A percentile compares a stretch with the other conserved stretches of the same genome.
Evolutionary conservation across 306 rosid genomes (phyloP).

Genomic region (Morella rubra): DNA sequence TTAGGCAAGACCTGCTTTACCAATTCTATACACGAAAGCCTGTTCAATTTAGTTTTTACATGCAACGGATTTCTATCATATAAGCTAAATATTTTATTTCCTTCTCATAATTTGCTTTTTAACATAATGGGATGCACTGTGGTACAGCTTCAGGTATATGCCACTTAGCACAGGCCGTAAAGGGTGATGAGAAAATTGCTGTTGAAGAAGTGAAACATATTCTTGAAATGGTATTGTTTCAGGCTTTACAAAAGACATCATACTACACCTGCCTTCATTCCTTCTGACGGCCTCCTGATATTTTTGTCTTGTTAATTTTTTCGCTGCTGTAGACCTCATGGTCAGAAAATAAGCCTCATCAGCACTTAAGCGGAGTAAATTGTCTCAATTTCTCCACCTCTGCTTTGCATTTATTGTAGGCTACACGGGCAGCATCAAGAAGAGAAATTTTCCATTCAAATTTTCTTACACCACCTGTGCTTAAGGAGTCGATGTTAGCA

Average conservation of each 20-base stretch:
- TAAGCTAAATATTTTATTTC: neutral
- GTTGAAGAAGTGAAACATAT: constrained; percentile 78
- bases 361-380: neutral
- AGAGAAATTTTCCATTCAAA: constrained; percentile 78
- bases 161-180: constrained; percentile 63
- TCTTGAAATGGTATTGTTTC: constrained; percentile 70
- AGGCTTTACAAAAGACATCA: constrained; percentile 19
- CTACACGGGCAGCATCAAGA: constrained; percentile 71
- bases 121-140: constrained; percentile 25
- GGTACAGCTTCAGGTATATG: constrained; percentile 49
- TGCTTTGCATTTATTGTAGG: constrained; percentile 45
- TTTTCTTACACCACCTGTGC: constrained; percentile 87
- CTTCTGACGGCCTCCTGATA: constrained; percentile 2
- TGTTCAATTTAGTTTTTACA: neutral
- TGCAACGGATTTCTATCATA: constrained; percentile 4
- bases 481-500: constrained; percentile 76
- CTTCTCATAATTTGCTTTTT: neutral
- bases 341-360: neutral
- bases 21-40: neutral
- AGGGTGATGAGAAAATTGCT: constrained; percentile 71
- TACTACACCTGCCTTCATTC: constrained; percentile 21
- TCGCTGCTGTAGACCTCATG: neutral
- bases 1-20: neutral
- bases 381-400: constrained; percentile 1
- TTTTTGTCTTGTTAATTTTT: neutral